These are phyloP conservation scores for Blastobotrys illinoisensis DNA, from an alignment of 1,139 yeast species.

Conservation along the genomic window DNA sequence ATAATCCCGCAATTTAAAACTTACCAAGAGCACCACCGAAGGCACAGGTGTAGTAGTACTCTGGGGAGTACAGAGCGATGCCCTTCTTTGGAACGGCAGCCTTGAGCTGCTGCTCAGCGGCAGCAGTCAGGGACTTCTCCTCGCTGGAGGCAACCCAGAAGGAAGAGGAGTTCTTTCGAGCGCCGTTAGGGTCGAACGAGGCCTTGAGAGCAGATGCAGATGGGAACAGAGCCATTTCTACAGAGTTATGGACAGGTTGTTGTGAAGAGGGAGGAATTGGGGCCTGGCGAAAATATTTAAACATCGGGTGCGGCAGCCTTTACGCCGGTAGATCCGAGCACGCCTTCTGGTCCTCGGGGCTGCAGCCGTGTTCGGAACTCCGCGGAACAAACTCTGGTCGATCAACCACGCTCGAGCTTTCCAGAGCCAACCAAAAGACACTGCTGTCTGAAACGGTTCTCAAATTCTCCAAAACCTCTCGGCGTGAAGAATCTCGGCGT, in stretches of 20 bases:
- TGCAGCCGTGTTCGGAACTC: neutral
- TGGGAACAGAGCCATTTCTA: slow-evolving; percentile 36
- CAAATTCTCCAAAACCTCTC: no score
- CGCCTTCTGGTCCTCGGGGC: neutral
- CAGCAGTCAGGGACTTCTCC: slow-evolving; percentile 30
- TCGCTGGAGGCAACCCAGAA: slow-evolving; percentile 33
- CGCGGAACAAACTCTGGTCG: neutral
- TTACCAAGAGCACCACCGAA: slow-evolving; percentile 67
- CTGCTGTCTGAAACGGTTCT: neutral
- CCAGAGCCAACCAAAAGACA: neutral
- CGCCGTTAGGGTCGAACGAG: slow-evolving; percentile 36
- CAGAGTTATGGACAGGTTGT: neutral
- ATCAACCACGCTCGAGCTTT: neutral
- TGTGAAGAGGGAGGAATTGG: neutral
- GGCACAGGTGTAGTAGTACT: slow-evolving; percentile 80
- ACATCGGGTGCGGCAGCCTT: neutral
- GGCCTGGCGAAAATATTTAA: neutral
- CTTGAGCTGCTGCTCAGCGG: slow-evolving; percentile 22
- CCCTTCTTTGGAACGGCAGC: slow-evolving; percentile 21
- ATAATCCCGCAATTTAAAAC: no score
- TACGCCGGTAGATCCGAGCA: neutral
- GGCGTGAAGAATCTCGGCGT: no score
- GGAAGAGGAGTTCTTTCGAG: slow-evolving; percentile 20
- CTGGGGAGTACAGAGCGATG: slow-evolving; percentile 56
- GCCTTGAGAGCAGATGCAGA: slow-evolving; percentile 34